Base-by-base conservation (phyloP, 2,329 filamentous ascomycete genomes). In the Trichoderma sp. region DNA sequence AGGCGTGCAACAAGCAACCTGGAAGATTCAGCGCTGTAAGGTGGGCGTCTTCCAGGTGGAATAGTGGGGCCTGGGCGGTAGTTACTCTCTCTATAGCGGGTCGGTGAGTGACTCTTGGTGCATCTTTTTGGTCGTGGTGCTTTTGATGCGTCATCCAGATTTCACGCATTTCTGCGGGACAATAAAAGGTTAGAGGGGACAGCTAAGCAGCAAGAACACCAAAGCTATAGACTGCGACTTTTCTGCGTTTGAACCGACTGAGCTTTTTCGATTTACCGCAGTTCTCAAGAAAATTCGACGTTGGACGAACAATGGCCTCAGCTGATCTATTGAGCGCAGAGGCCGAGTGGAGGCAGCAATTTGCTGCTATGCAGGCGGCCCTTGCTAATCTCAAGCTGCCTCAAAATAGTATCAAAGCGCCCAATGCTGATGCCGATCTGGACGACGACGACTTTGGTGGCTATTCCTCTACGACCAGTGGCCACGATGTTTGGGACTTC, bases 401-500 rank as follows among this genome's bases (percentile, higher is more conserved):
- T 3, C 74, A 77, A 13, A 74, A 77, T 32, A 32, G 36, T 12
- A 67, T 81, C 47, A 84, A 86, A 74, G 80, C 83, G 23, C 53
- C 32, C 15, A 66, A 59, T 34, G 80, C 83, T 58, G 78, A 82
- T 50, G 83, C 84, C 20, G 83, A 87, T 13, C 86, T 90, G 68
- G 82, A 91, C 57, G 90, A 93, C 73, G 89, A 93, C 9, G 91
- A 93, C 39, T 84, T 88, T 34, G 85, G 85, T 32, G 84, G 83
- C 13, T 85, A 85, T 74, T 86, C 84, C 1, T 88, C 86, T 2
- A 88, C 88, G 6, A 89, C 88, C 57, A 89, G 88, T 20, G 88
- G 89, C 6, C 92, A 95, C 72, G 94, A 98, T 81, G 91, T 98
- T 11, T 98, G 95, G 95, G 95, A 98, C 79, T 90, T 97, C 72